Conservation (phyloP, 192 early-diverging fungal species). For the Fimicolochytrium jonesii region DNA sequence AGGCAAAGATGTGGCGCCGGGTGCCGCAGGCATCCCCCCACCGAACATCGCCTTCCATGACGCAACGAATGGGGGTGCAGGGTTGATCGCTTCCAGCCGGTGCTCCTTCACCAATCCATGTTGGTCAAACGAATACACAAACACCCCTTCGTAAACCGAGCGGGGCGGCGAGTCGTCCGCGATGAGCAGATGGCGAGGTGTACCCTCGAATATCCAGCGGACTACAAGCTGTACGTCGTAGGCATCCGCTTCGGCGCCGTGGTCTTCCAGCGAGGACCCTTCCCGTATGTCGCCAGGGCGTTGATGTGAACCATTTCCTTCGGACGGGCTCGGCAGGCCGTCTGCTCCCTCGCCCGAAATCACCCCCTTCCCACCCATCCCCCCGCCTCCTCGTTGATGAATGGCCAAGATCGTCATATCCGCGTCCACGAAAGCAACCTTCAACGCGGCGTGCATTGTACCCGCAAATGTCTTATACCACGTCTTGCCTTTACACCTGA, state of each 20-base stretch:
- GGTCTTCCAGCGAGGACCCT: too few species aligned
- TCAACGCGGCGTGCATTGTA: neutral
- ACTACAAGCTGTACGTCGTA: slow-evolving; percentile 22
- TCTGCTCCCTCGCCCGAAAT: neutral
- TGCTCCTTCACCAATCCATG: slow-evolving; percentile 32
- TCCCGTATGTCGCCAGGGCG: too few species aligned
- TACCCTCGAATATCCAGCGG: slow-evolving; percentile 44
- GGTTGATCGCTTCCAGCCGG: slow-evolving; percentile 31
- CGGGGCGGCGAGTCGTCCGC: slow-evolving; percentile 15
- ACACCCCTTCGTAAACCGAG: slow-evolving; percentile 38
- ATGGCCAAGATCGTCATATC: slow-evolving; percentile 7
- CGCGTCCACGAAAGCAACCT: slow-evolving; percentile 3
- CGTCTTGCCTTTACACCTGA: neutral
- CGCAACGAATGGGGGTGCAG: slow-evolving; percentile 25
- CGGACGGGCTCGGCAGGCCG: neutral
- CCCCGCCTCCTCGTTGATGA: slow-evolving; percentile 6
- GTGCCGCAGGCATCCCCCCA: too few species aligned
- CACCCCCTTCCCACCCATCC: neutral
- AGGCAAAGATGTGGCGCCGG: too few species aligned
- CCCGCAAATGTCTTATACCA: slow-evolving; percentile 9
- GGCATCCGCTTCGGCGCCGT: neutral
- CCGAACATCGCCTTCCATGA: slow-evolving; percentile 6
- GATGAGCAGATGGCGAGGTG: slow-evolving; percentile 22
- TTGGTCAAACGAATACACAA: slow-evolving; percentile 35
- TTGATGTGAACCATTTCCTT: neutral